phyloP scores from a whole-genome alignment of 208 protist genomes.

The Trypanosoma mega region DNA sequence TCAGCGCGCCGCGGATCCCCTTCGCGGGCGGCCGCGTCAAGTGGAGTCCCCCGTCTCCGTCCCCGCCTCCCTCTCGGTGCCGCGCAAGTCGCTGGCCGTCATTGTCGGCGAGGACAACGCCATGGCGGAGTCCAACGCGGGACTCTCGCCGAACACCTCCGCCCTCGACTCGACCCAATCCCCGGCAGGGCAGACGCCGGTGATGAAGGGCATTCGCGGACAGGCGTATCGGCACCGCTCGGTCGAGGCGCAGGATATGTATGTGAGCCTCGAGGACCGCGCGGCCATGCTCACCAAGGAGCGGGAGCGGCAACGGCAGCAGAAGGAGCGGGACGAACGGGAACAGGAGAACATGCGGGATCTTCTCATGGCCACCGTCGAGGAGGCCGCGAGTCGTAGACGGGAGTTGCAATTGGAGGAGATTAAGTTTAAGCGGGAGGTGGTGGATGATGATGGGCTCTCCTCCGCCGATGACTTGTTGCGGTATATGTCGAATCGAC shows the following conservation, averaged over 20 bases:
- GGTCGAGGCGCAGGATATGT: slow-evolving; percentile 31
- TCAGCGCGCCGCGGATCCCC: slow-evolving; percentile 33
- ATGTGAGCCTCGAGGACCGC: slow-evolving; percentile 76
- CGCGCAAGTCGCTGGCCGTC: neutral
- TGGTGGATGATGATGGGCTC: slow-evolving; percentile 31
- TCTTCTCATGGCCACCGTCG: slow-evolving; percentile 64
- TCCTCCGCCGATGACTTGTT: slow-evolving; percentile 84
- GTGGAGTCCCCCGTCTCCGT: neutral
- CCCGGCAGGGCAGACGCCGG: no score
- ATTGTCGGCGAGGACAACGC: slow-evolving; percentile 1
- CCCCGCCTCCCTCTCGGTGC: neutral
- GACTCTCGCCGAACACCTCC: neutral
- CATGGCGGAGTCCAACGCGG: slow-evolving; percentile 8
- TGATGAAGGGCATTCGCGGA: slow-evolving; percentile 28
- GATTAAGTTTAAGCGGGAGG: slow-evolving; percentile 72
- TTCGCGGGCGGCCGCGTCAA: slow-evolving; percentile 22
- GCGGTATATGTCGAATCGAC: slow-evolving; percentile 77
- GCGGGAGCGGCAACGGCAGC: slow-evolving; percentile 37
- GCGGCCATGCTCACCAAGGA: slow-evolving; percentile 60
- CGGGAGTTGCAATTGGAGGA: slow-evolving; percentile 77
- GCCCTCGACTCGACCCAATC: no score
- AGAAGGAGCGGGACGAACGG: slow-evolving; percentile 45
- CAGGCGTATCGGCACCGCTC: slow-evolving; percentile 56
- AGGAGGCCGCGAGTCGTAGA: slow-evolving; percentile 66
- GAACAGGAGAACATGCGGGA: slow-evolving; percentile 61